A percentile compares a stretch with the other conserved stretches of the same genome.
Conservation (phyloP, 2,329 filamentous ascomycete genomes). For the Colletotrichum nymphaeae region DNA sequence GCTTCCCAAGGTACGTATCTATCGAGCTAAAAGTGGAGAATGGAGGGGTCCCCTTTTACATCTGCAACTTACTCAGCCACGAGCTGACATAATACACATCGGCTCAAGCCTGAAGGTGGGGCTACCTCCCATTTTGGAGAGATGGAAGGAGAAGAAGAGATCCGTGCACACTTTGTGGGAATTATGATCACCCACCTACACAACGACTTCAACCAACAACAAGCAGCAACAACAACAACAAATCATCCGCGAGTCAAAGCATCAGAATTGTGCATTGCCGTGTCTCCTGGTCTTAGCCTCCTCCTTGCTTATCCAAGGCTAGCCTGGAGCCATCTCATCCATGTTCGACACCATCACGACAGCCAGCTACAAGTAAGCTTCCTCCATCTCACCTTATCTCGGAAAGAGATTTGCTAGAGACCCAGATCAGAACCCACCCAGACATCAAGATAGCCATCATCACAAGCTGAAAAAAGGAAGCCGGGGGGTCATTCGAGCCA, state of each 20-base stretch:
- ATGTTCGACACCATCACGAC: background rate
- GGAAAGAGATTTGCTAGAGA: background rate
- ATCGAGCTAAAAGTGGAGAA: background rate
- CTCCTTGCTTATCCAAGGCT: background rate
- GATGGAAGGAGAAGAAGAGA: background rate
- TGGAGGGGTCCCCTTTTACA: background rate
- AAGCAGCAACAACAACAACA: no score
- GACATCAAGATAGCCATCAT: background rate
- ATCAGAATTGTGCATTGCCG: background rate
- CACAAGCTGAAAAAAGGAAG: constrained; percentile 1
- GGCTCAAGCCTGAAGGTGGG: background rate
- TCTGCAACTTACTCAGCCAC: constrained; percentile 5
- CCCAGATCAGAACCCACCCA: background rate
- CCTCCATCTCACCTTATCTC: constrained; percentile 1
- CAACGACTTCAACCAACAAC: no score
- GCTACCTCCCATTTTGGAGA: background rate
- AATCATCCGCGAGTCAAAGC: background rate
- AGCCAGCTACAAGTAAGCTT: background rate
- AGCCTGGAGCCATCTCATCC: background rate
- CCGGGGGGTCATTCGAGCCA: background rate
- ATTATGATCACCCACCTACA: background rate
- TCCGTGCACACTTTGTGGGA: background rate
- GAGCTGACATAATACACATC: constrained; percentile 14
- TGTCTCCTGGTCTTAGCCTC: background rate
- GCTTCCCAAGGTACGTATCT: background rate